Conservation (phyloP, 352 stramenopile genomes). For the Peronospora destructor region DNA sequence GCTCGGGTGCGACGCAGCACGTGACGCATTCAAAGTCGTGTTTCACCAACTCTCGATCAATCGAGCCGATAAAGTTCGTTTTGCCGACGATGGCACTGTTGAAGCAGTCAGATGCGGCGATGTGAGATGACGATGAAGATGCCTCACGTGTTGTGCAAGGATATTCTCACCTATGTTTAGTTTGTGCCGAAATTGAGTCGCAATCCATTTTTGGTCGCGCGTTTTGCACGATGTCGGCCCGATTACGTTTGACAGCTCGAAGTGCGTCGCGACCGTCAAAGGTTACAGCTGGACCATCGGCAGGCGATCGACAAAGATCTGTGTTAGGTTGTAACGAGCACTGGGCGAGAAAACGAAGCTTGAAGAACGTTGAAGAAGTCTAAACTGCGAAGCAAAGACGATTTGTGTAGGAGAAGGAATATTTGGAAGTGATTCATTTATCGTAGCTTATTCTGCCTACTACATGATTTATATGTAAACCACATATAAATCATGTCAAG, state of each 20-base stretch:
- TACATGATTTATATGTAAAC: too few relatives aligned
- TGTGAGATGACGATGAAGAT: background rate
- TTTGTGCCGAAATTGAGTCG: background rate
- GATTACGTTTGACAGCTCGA: background rate
- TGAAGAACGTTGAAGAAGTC: too few relatives aligned
- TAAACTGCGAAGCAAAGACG: too few relatives aligned
- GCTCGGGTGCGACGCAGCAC: background rate
- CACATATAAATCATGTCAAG: too few relatives aligned
- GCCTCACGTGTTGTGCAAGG: background rate
- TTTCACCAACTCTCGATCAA: background rate
- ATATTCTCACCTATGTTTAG: background rate
- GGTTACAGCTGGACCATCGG: background rate
- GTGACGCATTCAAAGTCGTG: background rate
- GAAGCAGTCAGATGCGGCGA: background rate
- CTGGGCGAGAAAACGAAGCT: too few relatives aligned
- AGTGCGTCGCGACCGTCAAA: background rate
- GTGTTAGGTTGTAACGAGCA: too few relatives aligned
- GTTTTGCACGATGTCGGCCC: conserved; percentile 1
- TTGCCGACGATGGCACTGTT: background rate
- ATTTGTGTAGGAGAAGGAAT: too few relatives aligned
- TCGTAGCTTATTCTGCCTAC: too few relatives aligned
- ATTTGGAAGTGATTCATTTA: too few relatives aligned
- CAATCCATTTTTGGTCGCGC: background rate
- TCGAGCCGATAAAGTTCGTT: background rate
- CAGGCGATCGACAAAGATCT: background rate